Evolutionary conservation across 257 asterid genomes (phyloP).

Genomic region (Primulina eburnea): DNA sequence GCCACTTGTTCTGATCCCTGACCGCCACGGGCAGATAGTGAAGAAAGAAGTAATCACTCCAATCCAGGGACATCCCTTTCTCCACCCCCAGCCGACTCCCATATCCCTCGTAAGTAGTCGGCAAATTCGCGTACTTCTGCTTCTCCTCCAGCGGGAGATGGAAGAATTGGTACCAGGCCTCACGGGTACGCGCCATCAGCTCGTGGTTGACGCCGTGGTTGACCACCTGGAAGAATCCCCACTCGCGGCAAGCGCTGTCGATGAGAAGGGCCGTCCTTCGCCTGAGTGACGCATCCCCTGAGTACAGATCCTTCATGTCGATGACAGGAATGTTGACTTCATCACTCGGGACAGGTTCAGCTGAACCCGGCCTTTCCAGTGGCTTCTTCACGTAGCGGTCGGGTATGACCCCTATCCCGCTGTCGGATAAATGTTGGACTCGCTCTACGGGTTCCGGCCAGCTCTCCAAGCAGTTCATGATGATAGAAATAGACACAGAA

Average conservation of each 20-base stretch:
- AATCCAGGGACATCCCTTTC: conserved; percentile 63
- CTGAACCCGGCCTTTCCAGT: conserved; percentile 45
- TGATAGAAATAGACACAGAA: background rate
- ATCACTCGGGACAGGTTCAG: background rate
- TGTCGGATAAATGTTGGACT: conserved; percentile 72
- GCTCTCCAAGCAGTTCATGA: conserved; percentile 44
- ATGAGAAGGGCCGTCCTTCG: conserved; percentile 30
- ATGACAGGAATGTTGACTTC: conserved; percentile 40
- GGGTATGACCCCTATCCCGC: conserved; percentile 71
- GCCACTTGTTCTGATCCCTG: conserved; percentile 74
- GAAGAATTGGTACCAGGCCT: conserved; percentile 74
- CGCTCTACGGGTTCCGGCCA: conserved; percentile 92
- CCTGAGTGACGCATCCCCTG: conserved; percentile 35
- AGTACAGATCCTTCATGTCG: conserved; percentile 49
- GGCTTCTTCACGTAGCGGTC: conserved; percentile 68
- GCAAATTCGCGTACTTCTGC: conserved; percentile 62
- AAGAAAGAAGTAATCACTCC: conserved; percentile 91
- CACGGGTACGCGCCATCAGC: conserved; percentile 47
- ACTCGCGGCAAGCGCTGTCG: conserved; percentile 64
- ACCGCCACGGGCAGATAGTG: conserved; percentile 49
- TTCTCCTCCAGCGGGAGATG: conserved; percentile 64
- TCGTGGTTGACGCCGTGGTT: conserved; percentile 73
- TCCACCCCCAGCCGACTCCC: conserved; percentile 86
- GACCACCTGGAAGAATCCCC: conserved; percentile 95
- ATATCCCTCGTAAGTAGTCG: conserved; percentile 80